Evolutionary conservation across 371 early-diverging fungal genomes (phyloP).

Genomic region (Smittium mucronatum): DNA sequence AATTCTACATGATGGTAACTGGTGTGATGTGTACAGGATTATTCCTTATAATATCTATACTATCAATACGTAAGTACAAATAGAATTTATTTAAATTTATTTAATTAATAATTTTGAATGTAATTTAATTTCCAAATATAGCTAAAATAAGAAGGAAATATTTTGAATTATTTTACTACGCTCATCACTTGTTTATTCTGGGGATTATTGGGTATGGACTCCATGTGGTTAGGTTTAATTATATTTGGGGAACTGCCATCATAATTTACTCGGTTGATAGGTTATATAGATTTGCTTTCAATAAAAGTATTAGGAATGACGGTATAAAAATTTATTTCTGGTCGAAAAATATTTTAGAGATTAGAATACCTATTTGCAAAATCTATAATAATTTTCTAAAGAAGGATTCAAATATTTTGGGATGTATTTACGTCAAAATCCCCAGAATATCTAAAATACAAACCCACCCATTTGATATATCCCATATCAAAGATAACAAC

Average conservation of each 20-base stretch:
- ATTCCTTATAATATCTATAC: no score
- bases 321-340: not conserved
- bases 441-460: not conserved
- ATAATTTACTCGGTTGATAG: conserved; percentile 47
- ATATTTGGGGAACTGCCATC: conserved; percentile 38
- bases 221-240: conserved; percentile 40
- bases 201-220: conserved; percentile 46
- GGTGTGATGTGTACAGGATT: no score
- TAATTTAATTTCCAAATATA: no score
- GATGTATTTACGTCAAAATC: not conserved
- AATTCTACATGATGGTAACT: no score
- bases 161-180: conserved; percentile 61
- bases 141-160: conserved; percentile 36
- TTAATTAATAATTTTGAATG: no score
- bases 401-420: not conserved
- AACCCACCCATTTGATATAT: not conserved
- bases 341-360: not conserved
- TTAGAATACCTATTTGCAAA: not conserved
- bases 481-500: not conserved
- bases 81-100: no score
- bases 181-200: conserved; percentile 55
- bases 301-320: not conserved
- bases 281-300: conserved; percentile 11
- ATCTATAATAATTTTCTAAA: not conserved
- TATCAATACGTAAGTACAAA: no score